Conservation (phyloP, 768 basidiomycete genomes). For the Suillus placidus region DNA sequence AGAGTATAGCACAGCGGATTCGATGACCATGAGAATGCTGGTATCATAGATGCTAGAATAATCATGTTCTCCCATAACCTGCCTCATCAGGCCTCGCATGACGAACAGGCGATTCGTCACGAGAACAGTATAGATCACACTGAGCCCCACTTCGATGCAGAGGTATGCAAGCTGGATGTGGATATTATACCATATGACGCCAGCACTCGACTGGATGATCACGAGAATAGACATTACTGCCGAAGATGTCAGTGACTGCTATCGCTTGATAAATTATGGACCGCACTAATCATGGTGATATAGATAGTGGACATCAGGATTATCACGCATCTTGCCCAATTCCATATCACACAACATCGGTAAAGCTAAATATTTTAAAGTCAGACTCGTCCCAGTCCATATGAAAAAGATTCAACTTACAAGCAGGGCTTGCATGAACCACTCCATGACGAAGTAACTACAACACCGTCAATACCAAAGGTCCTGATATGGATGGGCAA, state of each 20-base stretch:
- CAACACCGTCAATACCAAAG: neutral
- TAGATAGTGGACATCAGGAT: conserved; percentile 15
- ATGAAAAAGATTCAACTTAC: neutral
- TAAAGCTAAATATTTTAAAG: neutral
- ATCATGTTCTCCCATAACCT: conserved; percentile 15
- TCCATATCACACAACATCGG: conserved; percentile 1
- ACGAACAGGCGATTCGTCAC: conserved; percentile 28
- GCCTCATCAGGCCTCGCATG: conserved; percentile 17
- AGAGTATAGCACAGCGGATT: conserved; percentile 31
- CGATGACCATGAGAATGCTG: conserved; percentile 33
- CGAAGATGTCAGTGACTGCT: neutral
- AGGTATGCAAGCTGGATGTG: conserved; percentile 25
- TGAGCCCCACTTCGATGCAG: conserved; percentile 25
- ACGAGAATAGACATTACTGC: conserved; percentile 5
- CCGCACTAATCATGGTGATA: conserved; percentile 15
- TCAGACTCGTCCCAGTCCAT: conserved; percentile 14
- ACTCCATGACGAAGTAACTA: conserved; percentile 23
- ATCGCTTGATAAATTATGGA: neutral
- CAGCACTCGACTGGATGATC: neutral
- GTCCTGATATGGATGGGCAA: neutral
- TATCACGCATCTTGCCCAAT: conserved; percentile 3
- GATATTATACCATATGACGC: conserved; percentile 11
- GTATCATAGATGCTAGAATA: conserved; percentile 21
- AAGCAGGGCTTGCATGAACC: neutral
- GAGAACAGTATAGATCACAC: conserved; percentile 26